phyloP scores from a whole-genome alignment of 805 yeast species.

The Zygosaccharomyces kombuchaensis region DNA sequence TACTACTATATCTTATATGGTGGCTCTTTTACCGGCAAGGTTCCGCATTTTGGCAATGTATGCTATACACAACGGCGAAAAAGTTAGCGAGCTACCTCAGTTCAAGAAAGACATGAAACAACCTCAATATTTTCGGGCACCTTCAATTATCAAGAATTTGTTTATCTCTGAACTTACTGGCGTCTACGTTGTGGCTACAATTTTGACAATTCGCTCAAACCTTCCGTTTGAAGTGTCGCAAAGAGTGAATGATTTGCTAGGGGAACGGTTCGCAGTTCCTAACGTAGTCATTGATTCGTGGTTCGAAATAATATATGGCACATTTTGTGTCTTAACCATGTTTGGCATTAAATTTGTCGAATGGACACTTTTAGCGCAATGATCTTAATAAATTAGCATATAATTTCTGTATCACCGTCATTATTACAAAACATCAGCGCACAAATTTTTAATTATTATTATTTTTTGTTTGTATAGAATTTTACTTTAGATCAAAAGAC shows the following conservation, averaged over 20 bases:
- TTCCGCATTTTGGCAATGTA: constrained; percentile 31
- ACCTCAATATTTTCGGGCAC: constrained; percentile 10
- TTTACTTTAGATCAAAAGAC: constrained; percentile 34
- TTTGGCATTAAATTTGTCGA: constrained; percentile 29
- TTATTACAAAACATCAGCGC: neutral
- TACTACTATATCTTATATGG: constrained; percentile 53
- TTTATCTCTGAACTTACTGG: constrained; percentile 39
- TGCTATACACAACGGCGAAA: constrained; percentile 22
- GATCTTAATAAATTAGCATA: neutral
- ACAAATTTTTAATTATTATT: neutral
- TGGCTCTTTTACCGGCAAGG: constrained; percentile 36
- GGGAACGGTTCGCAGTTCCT: constrained; percentile 30
- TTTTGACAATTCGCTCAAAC: constrained; percentile 39
- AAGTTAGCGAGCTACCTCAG: constrained; percentile 19
- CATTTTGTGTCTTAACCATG: constrained; percentile 32
- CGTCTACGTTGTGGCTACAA: constrained; percentile 38
- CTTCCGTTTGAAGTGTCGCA: constrained; percentile 34
- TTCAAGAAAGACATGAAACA: constrained; percentile 8
- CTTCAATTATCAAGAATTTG: constrained; percentile 39
- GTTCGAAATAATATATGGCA: constrained; percentile 39
- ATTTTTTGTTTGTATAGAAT: constrained; percentile 1
- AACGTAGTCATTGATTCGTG: constrained; percentile 36
- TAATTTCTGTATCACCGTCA: neutral
- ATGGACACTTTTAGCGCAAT: constrained; percentile 9
- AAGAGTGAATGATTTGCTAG: constrained; percentile 33